These are phyloP conservation scores for Ceratocystis lukuohia DNA, from an alignment of 2,329 filamentous ascomycete species.

Conservation along the genomic window DNA sequence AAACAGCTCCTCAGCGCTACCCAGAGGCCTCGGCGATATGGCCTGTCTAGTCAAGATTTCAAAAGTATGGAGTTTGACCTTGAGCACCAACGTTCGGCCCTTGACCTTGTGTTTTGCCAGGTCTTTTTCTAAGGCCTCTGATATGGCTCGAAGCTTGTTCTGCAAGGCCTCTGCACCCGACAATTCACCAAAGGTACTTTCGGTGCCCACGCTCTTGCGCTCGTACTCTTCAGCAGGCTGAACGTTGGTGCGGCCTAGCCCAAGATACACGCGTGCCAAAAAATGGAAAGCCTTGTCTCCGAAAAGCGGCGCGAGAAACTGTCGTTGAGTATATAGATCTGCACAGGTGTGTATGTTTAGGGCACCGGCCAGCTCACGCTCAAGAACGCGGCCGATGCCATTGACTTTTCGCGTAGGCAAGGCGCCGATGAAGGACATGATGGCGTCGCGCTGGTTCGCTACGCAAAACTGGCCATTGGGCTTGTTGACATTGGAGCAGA, in stretches of 20 bases:
- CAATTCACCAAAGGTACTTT: slow-evolving; percentile 79
- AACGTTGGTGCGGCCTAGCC: slow-evolving; percentile 70
- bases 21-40: slow-evolving; percentile 58
- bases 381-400: slow-evolving; percentile 85
- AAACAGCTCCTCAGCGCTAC: slow-evolving; percentile 68
- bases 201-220: slow-evolving; percentile 85
- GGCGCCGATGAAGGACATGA: slow-evolving; percentile 75
- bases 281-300: slow-evolving; percentile 87
- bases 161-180: slow-evolving; percentile 53
- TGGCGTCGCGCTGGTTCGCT: slow-evolving; percentile 54
- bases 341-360: slow-evolving; percentile 81
- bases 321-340: slow-evolving; percentile 67
- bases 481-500: slow-evolving; percentile 90
- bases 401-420: slow-evolving; percentile 85
- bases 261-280: slow-evolving; percentile 69
- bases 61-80: slow-evolving; percentile 88
- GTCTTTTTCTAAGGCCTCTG: slow-evolving; percentile 78
- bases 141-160: slow-evolving; percentile 65
- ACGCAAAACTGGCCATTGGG: slow-evolving; percentile 84
- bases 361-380: slow-evolving; percentile 69
- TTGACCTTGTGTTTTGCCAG: slow-evolving; percentile 68
- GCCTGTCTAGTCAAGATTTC: slow-evolving; percentile 79
- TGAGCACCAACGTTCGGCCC: slow-evolving; percentile 79
- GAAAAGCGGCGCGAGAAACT: slow-evolving; percentile 63
- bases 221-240: slow-evolving; percentile 82